Evolutionary conservation across 331 rosid genomes (phyloP), one percentile per base, ranked within the genome.

Genomic region (Cucumis variabilis): DNA sequence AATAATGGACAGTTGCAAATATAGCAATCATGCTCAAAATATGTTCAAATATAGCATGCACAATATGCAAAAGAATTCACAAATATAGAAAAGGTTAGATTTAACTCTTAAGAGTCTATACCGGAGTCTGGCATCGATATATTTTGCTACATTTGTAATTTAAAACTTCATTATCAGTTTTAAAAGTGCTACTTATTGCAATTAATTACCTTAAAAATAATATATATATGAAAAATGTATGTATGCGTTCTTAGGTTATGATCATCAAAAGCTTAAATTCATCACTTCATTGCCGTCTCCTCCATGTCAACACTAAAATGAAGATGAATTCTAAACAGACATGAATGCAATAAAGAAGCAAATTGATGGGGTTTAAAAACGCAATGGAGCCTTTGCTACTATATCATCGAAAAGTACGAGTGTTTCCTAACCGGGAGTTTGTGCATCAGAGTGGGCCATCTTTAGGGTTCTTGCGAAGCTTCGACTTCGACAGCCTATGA

Each of bases 381-480:
- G 28, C 7, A 72, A 0, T 72, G 48, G 78, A 4, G 83, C 9
- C 85, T 46, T 23, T 7, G 86, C 28, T 55, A 50, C 70, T 3
- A 33, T 14, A 2, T 62, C 13, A 51, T 28, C 25, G 10, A 10
- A 4, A 66, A 83, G 73, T 48, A 37, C 11, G 60, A 66, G 13
- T n/a, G 23, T 84, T 48, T 23, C 30, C 82, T 50, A 70, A 95
- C 99, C 95, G 78, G 96, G 87, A 90, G 81, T 92, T 83, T 90
- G 84, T 1, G 21, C 33, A 24, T 93, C 60, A 46, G 91, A 48
- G 37, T 88, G 92, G 60, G 98, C 88, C 98, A 96, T 95, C 78
- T 44, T 86, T 71, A 91, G 90, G 79, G 75, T 20, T 87, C 23
- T 87, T 84, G 82, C 28, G 86, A 86, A 86, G 74, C 77, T 88